These are phyloP conservation scores for Ogataea trehaloabstinens DNA, from an alignment of 805 yeast genomes.

Conservation along the genomic window DNA sequence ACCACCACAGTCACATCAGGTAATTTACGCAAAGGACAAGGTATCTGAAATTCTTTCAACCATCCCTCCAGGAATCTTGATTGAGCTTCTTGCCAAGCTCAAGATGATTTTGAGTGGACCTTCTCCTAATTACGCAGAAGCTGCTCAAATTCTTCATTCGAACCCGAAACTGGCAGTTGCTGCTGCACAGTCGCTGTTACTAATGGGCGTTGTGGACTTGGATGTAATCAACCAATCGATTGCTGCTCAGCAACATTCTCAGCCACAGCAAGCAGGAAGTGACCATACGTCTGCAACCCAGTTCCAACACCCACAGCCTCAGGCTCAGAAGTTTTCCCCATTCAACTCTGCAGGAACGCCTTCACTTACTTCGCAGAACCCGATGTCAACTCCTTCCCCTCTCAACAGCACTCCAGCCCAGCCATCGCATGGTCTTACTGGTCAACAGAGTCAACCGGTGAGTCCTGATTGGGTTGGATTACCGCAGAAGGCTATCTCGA, in stretches of 20 bases:
- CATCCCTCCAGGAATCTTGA: constrained; percentile 68
- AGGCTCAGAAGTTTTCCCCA: constrained; percentile 16
- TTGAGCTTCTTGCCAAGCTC: constrained; percentile 65
- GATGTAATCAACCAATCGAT: constrained; percentile 62
- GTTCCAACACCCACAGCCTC: constrained; percentile 8
- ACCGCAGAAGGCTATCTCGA: constrained; percentile 47
- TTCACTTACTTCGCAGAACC: constrained; percentile 17
- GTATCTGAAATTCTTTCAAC: constrained; percentile 60
- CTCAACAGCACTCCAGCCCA: constrained; percentile 13
- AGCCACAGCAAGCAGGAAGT: constrained; percentile 6
- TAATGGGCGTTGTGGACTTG: constrained; percentile 74
- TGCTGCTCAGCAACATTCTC: constrained; percentile 21
- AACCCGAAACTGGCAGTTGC: constrained; percentile 60
- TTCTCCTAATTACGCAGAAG: constrained; percentile 48
- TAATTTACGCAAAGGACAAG: constrained; percentile 48
- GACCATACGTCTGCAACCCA: constrained; percentile 1
- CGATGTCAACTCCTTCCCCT: constrained; percentile 15
- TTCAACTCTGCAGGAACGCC: constrained; percentile 17
- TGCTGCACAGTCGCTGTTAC: constrained; percentile 68
- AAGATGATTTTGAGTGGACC: constrained; percentile 55
- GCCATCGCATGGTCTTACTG: constrained; percentile 8
- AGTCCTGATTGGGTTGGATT: constrained; percentile 47
- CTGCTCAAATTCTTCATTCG: constrained; percentile 50
- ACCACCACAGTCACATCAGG: constrained; percentile 30
- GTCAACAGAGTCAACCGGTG: constrained; percentile 6